Evolutionary conservation across 192 early-diverging fungal genomes (phyloP).

Genomic region (Coemansia sp.): DNA sequence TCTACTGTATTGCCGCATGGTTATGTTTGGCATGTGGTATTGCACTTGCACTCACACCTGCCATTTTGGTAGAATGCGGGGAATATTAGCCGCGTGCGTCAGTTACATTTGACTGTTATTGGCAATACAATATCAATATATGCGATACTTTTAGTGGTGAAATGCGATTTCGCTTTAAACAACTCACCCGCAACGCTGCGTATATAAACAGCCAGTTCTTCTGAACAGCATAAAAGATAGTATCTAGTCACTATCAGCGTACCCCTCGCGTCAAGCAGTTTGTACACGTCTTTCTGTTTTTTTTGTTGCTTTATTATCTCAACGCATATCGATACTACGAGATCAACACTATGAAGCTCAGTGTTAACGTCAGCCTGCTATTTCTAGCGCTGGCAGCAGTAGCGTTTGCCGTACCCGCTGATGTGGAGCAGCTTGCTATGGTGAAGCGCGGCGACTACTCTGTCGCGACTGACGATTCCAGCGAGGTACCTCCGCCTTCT

Average conservation of each 20-base stretch:
- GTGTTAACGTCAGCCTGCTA: conserved; percentile 39
- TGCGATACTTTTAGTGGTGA: background rate
- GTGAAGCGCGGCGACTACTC: conserved; percentile 35
- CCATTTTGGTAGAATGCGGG: no score
- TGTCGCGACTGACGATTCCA: conserved; percentile 17
- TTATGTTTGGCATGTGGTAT: no score
- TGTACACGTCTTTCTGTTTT: background rate
- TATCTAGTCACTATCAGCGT: background rate
- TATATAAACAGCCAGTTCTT: conserved; percentile 1
- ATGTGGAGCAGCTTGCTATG: conserved; percentile 16
- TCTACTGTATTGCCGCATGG: no score
- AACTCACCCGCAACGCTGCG: background rate
- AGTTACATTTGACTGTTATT: no score
- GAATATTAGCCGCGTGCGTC: no score
- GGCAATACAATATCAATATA: background rate
- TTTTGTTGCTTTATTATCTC: conserved; percentile 1
- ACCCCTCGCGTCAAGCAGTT: background rate
- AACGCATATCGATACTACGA: background rate
- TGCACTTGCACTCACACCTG: no score
- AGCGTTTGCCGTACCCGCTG: conserved; percentile 28
- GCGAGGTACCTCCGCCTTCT: conserved; percentile 16
- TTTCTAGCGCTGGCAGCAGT: conserved; percentile 43
- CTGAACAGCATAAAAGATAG: background rate
- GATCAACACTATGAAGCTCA: conserved; percentile 24
- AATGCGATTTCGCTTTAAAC: background rate